Evolutionary conservation across 176 grass and related monocot species (phyloP).

Genomic region (Triticum timopheevii): DNA sequence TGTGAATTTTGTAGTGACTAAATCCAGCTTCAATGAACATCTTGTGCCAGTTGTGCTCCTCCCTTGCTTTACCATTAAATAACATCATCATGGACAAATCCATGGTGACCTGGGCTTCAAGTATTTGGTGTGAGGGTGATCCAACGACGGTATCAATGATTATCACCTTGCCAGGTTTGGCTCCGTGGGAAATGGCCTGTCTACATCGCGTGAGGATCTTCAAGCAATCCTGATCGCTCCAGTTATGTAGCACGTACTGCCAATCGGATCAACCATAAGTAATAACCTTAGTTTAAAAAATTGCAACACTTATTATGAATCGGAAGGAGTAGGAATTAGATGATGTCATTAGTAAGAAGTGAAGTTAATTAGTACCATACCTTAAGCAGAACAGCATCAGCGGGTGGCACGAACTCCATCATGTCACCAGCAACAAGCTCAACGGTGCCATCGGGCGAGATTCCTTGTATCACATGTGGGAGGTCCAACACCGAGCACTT

Average conservation of each 20-base stretch:
- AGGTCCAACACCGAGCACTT: constrained; percentile 18
- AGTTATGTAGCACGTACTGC: constrained; percentile 22
- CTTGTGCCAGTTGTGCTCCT: constrained; percentile 20
- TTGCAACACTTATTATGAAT: too few relatives aligned
- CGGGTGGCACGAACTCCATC: too few relatives aligned
- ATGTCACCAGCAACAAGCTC: too few relatives aligned
- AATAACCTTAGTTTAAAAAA: too few relatives aligned
- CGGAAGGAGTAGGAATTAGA: too few relatives aligned
- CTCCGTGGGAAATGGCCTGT: neutral
- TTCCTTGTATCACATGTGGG: neutral
- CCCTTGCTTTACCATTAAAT: neutral
- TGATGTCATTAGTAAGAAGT: too few relatives aligned
- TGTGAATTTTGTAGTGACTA: constrained; percentile 19
- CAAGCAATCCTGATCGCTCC: constrained; percentile 23
- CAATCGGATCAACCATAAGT: too few relatives aligned
- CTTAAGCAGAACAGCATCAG: too few relatives aligned
- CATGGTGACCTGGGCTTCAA: neutral
- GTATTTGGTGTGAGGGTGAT: neutral
- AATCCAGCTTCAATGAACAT: constrained; percentile 35
- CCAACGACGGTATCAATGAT: constrained; percentile 33
- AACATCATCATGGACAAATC: constrained; percentile 31
- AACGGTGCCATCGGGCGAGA: neutral
- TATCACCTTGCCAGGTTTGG: constrained; percentile 35
- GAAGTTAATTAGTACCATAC: too few relatives aligned
- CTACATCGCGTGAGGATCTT: constrained; percentile 6